Evolutionary conservation across 768 basidiomycete species (phyloP).

Genomic region (Cystobasidium tubakii): DNA sequence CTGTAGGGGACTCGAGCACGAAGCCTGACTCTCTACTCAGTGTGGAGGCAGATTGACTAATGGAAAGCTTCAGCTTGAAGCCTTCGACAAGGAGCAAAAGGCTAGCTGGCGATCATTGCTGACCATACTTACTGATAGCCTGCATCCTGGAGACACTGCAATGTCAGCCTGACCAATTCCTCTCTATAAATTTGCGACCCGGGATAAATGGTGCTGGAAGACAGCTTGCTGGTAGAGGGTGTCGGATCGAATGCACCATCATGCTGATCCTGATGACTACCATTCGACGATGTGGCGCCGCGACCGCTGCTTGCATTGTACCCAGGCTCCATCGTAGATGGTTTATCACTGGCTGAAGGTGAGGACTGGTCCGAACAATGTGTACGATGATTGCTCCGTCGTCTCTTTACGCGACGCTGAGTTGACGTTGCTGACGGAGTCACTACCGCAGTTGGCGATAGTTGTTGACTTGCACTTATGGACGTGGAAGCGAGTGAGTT

Average conservation of each 20-base stretch:
- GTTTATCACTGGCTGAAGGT: not conserved
- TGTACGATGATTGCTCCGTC: not conserved
- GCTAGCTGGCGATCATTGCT: not conserved
- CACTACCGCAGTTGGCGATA: not conserved
- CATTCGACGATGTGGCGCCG: not conserved
- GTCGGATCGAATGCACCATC: constrained; percentile 34
- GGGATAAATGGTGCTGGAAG: constrained; percentile 38
- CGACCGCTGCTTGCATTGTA: not conserved
- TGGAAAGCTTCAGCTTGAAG: no score
- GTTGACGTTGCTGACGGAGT: not conserved
- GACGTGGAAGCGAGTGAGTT: not conserved
- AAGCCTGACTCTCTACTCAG: constrained; percentile 53
- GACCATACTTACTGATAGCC: constrained; percentile 50
- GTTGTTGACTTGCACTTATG: not conserved
- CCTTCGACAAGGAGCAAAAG: no score
- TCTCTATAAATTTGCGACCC: constrained; percentile 47
- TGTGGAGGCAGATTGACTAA: constrained; percentile 50
- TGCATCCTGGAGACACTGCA: constrained; percentile 52
- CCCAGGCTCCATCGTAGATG: not conserved
- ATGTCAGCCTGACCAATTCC: constrained; percentile 51
- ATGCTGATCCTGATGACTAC: not conserved
- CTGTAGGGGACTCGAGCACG: constrained; percentile 47
- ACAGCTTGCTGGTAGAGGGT: constrained; percentile 4
- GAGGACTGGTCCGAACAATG: not conserved
- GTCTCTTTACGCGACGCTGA: not conserved